Conservation (phyloP, 306 rosid species). For the Lathyrus tuberosus region DNA sequence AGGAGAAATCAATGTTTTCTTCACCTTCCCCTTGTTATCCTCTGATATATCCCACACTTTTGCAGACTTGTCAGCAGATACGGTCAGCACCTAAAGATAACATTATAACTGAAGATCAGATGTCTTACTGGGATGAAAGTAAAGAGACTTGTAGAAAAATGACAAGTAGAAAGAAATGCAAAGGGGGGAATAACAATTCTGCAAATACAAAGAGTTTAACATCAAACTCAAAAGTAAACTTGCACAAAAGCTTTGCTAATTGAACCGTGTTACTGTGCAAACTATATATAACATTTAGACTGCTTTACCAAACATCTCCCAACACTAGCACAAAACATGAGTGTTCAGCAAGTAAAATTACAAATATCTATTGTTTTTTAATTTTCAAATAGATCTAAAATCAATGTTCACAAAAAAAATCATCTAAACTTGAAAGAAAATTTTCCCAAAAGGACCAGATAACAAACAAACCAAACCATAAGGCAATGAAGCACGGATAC, state of each 20-base stretch:
- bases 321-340: constrained; percentile 17
- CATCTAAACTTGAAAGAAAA: not conserved
- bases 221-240: constrained; percentile 7
- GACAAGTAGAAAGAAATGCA: constrained; percentile 9
- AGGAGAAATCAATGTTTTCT: constrained; percentile 70
- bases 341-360: constrained; percentile 23
- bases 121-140: constrained; percentile 11
- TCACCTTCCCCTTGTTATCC: constrained; percentile 75
- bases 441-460: not conserved
- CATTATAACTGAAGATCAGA: constrained; percentile 41
- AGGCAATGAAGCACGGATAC: too few relatives aligned
- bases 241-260: constrained; percentile 3
- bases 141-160: constrained; percentile 18
- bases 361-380: constrained; percentile 18
- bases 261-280: constrained; percentile 14
- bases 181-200: constrained; percentile 8
- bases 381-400: constrained; percentile 26
- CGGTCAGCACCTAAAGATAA: constrained; percentile 75
- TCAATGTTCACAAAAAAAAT: not conserved
- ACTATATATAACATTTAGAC: not conserved
- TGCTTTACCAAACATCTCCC: constrained; percentile 14
- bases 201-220: constrained; percentile 22
- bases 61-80: constrained; percentile 94
- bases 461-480: not conserved
- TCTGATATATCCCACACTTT: constrained; percentile 86